Percentiles rank a stretch among this genome's conserved stretches.
These are phyloP conservation scores for Citrullus colocynthis DNA, from an alignment of 306 rosid species.

Conservation along the genomic window DNA sequence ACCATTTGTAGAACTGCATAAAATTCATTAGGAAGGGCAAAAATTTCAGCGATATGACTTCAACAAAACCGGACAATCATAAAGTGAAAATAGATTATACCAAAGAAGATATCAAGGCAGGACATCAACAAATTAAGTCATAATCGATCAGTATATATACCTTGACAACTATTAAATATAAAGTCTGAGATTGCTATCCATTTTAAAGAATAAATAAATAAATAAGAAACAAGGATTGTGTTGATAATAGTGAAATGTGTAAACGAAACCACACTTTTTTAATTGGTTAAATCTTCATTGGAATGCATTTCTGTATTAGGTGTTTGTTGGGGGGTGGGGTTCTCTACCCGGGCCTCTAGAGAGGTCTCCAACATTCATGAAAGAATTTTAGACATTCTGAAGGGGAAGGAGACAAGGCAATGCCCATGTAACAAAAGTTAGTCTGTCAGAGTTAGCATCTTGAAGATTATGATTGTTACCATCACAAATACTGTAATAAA, in stretches of 20 bases:
- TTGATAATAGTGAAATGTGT: not conserved
- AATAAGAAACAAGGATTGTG: too few relatives aligned
- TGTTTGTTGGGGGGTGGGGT: not conserved
- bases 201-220: too few relatives aligned
- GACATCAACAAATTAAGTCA: not conserved
- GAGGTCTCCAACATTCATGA: not conserved
- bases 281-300: not conserved
- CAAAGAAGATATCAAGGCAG: not conserved
- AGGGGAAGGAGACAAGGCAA: not conserved
- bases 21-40: conserved; percentile 4
- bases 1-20: conserved; percentile 89
- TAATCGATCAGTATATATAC: not conserved
- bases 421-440: not conserved
- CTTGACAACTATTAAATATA: not conserved
- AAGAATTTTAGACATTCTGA: not conserved
- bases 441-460: not conserved
- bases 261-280: not conserved
- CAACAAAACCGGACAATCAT: not conserved
- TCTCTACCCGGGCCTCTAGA: not conserved
- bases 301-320: not conserved
- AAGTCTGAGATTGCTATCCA: too few relatives aligned
- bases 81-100: not conserved
- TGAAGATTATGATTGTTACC: not conserved
- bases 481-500: not conserved
- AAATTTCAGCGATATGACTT: not conserved